Evolutionary conservation across 768 basidiomycete species (phyloP).

Genomic region (Neoboletus subvelutipes): DNA sequence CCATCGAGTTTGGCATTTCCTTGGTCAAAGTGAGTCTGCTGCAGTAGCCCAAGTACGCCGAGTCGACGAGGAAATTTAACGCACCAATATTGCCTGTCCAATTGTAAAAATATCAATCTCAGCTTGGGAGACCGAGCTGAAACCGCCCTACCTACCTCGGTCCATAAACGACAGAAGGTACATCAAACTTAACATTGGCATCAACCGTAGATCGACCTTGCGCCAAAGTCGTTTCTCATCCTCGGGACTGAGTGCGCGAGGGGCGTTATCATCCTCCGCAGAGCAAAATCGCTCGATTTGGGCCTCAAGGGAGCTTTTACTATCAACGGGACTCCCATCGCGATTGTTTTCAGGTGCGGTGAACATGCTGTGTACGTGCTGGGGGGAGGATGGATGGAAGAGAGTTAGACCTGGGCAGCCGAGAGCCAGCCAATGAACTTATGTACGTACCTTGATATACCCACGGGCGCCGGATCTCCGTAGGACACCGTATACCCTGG

Average conservation of each 20-base stretch:
- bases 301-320: background rate
- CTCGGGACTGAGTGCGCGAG: no score
- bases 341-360: no score
- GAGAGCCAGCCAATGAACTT: background rate
- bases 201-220: conserved; percentile 55
- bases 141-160: conserved; percentile 41
- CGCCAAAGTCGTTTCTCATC: no score
- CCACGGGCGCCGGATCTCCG: background rate
- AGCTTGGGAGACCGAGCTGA: background rate
- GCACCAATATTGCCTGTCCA: conserved; percentile 55
- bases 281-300: background rate
- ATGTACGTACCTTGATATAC: background rate
- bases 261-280: background rate
- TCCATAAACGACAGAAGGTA: conserved; percentile 67
- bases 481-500: no score
- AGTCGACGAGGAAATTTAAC: conserved; percentile 1
- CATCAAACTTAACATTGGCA: conserved; percentile 61
- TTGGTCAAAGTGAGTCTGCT: no score
- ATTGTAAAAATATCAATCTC: background rate
- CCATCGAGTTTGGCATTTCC: no score
- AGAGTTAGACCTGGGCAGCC: background rate
- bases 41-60: background rate
- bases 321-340: background rate
- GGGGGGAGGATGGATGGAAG: no score
- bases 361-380: background rate